Evolutionary conservation across 495 filamentous ascomycete genomes (phyloP).

Genomic region (Podospora fimiseda): DNA sequence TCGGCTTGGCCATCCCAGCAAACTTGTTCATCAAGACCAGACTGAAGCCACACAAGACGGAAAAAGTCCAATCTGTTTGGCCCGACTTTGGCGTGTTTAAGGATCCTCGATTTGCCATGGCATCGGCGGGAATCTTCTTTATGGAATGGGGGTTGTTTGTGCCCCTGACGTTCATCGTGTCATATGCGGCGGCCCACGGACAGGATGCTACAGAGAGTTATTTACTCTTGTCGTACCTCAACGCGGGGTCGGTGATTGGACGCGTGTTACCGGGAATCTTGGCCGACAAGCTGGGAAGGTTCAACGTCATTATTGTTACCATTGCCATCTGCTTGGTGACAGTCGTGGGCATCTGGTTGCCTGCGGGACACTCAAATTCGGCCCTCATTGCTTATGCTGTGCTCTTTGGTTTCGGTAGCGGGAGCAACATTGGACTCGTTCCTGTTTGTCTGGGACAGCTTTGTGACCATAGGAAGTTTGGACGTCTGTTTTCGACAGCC

Average conservation of each 20-base stretch:
- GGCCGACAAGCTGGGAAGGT: constrained; percentile 56
- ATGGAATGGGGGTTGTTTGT: constrained; percentile 46
- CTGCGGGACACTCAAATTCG: constrained; percentile 51
- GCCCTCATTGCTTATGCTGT: constrained; percentile 66
- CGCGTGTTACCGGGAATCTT: constrained; percentile 64
- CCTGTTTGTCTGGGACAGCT: constrained; percentile 89
- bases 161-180: constrained; percentile 41
- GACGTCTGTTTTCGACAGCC: constrained; percentile 75
- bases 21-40: constrained; percentile 51
- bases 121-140: constrained; percentile 50
- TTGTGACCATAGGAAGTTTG: constrained; percentile 80
- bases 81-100: constrained; percentile 51
- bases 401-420: constrained; percentile 78
- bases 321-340: constrained; percentile 59
- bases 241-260: constrained; percentile 54
- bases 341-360: constrained; percentile 76
- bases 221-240: constrained; percentile 52
- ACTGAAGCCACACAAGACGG: constrained; percentile 33
- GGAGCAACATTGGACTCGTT: constrained; percentile 76
- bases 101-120: constrained; percentile 49
- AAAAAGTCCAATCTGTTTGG: constrained; percentile 29
- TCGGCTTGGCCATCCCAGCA: constrained; percentile 46
- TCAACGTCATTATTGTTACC: constrained; percentile 48
- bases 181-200: constrained; percentile 48
- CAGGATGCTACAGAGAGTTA: constrained; percentile 54